Evolutionary conservation across 306 rosid species (phyloP).

Genomic region (Cucurbita pepo): DNA sequence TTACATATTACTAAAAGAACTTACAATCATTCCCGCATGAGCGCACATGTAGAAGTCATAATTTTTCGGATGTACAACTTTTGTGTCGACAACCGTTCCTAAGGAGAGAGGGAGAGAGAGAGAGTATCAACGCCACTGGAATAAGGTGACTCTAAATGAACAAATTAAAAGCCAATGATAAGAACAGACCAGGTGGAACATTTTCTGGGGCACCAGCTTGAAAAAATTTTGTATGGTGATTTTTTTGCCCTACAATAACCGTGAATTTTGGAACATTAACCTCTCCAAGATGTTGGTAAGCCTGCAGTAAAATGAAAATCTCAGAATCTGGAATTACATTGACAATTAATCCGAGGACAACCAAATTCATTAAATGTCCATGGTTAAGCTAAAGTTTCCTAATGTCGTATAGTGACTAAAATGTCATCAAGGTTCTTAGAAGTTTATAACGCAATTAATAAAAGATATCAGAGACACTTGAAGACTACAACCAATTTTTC

Average conservation of each 20-base stretch:
- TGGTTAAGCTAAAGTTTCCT: neutral
- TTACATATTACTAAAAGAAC: conserved; percentile 8
- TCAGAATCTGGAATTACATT: neutral
- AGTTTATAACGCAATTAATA: neutral
- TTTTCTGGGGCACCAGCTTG: conserved; percentile 41
- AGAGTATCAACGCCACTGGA: neutral
- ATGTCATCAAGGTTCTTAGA: neutral
- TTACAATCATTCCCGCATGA: conserved; percentile 68
- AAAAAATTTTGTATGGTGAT: conserved; percentile 71
- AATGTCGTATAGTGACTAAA: neutral
- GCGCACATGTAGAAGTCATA: conserved; percentile 86
- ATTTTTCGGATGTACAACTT: conserved; percentile 58
- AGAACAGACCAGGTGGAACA: conserved; percentile 72
- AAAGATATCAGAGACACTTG: neutral
- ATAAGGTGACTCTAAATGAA: neutral
- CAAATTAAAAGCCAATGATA: neutral
- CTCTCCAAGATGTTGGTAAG: conserved; percentile 66
- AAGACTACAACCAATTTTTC: neutral
- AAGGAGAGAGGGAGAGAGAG: conserved; percentile 18
- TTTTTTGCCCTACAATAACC: conserved; percentile 71
- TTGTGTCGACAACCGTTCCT: conserved; percentile 84
- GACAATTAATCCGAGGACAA: neutral
- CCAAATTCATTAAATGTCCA: neutral
- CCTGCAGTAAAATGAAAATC: conserved; percentile 29
- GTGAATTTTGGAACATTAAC: conserved; percentile 59